A percentile compares a stretch with the other conserved stretches of the same genome.
Evolutionary conservation across 2,329 filamentous ascomycete species (phyloP).

Genomic region (Alternaria incomplexa): DNA sequence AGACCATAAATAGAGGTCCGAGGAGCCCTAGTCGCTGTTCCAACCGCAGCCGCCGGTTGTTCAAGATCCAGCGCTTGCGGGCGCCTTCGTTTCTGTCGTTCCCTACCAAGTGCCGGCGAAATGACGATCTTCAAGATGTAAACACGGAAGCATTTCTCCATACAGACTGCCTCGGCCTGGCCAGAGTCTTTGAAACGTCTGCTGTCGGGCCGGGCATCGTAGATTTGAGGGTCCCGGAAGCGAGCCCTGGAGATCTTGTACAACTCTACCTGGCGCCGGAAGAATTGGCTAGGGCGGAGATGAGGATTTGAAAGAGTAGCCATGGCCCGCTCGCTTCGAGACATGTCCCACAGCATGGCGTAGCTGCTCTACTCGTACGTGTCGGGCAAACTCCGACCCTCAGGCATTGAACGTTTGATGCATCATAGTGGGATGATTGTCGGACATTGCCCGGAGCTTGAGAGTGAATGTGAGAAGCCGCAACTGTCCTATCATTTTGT

Average conservation of each 20-base stretch:
- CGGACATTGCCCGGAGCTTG: not conserved
- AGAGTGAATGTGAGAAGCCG: not conserved
- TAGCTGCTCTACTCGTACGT: conserved; percentile 2
- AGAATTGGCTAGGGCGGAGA: conserved; percentile 27
- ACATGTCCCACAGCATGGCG: not conserved
- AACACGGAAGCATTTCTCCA: conserved; percentile 18
- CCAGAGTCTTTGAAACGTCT: conserved; percentile 7
- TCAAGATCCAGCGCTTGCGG: conserved; percentile 1
- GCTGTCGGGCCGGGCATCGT: conserved; percentile 11
- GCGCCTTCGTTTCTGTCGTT: not conserved
- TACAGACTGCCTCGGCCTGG: conserved; percentile 19
- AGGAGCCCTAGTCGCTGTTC: not conserved
- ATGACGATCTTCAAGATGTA: not conserved
- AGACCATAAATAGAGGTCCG: conserved; percentile 5
- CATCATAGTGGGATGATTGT: not conserved
- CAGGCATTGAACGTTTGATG: conserved; percentile 5
- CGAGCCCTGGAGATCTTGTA: conserved; percentile 10
- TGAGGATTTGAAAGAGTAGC: conserved; percentile 11
- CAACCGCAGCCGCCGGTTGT: conserved; percentile 12
- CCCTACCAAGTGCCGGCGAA: not conserved
- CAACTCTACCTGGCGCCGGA: conserved; percentile 15
- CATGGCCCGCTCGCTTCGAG: conserved; percentile 19
- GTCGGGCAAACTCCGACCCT: conserved; percentile 4
- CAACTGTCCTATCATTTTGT: conserved; percentile 13
- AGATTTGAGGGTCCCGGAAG: conserved; percentile 12